Evolutionary conservation across 495 filamentous ascomycete species (phyloP).

Genomic region (Peziza echinospora): DNA sequence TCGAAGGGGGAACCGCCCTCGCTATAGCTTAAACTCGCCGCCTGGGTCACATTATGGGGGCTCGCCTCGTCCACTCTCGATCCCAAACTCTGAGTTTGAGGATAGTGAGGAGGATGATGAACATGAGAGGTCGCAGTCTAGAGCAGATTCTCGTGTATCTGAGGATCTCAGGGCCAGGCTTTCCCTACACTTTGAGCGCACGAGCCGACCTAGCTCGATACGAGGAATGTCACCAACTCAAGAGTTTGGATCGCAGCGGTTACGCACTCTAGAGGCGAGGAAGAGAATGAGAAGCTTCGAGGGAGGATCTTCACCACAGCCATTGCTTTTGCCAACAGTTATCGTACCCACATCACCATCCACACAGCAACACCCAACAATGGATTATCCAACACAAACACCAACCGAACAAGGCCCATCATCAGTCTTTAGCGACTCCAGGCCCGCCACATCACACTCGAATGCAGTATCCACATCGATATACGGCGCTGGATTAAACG

Average conservation of each 20-base stretch:
- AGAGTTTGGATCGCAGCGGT: background rate
- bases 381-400: no score
- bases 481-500: constrained; percentile 5
- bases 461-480: constrained; percentile 5
- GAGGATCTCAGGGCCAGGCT: no score
- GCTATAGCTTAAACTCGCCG: constrained; percentile 16
- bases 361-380: constrained; percentile 7
- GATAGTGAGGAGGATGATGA: background rate
- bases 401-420: no score
- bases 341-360: background rate
- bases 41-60: constrained; percentile 8
- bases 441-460: constrained; percentile 14
- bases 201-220: no score
- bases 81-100: constrained; percentile 2
- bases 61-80: constrained; percentile 1
- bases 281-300: background rate
- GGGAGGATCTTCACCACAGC: background rate
- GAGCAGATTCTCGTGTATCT: no score
- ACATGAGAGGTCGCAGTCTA: background rate
- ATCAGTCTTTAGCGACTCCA: constrained; percentile 5
- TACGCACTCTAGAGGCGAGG: background rate
- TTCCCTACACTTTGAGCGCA: no score
- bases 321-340: constrained; percentile 2
- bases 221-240: background rate
- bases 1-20: constrained; percentile 13